Evolutionary conservation across 108 stramenopile species (phyloP), one percentile per base, ranked within the genome.

Genomic region (Conticribra guillardii): DNA sequence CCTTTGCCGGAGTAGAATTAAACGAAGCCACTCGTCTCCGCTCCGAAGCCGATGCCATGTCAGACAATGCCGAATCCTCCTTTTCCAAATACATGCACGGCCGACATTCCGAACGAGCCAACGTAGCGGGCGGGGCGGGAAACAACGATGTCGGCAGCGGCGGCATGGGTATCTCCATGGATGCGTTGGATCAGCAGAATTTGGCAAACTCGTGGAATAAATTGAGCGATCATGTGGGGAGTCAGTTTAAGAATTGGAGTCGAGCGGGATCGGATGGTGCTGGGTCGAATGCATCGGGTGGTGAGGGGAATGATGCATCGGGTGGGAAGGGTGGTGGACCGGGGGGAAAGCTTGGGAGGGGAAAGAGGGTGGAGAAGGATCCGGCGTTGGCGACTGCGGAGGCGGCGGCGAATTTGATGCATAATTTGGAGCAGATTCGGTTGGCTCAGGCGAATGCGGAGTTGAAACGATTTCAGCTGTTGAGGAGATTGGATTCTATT

Each of bases 391-490:
- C 78, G 18, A 64, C 63, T 15, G 76, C 67, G 27, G 73, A 72
- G 53, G 76, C 71, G 31, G 90, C 93, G 24, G 89, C 90, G 29
- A 90, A 89, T 63, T 60, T 91, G 60, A 60, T 86, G 27, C 75
- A 86, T 9, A 86, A 86, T 46, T 66, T 92, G 54, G 88, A 92
- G 71, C 85, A 91, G 64, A 88, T 92, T 41, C 82, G 90, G 58
- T 66, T 90, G 61, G 83, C 84, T 16, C 89, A 92, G 62, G 88
- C 89, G 24, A 89, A 86, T 57, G 86, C 93, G 3, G 93, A 94
- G 67, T 64, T 94, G 61, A 94, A 89, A 53, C 82, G 93, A 28
- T 94, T 94, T 67, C 93, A 91, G 56, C 71, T 94, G 15, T 64
- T 91, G 64, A 83, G 89, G 54, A 79, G 89, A 51, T 73, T 94